Percentiles rank a stretch among this genome's conserved stretches.
Conservation (phyloP, 2,329 filamentous ascomycete genomes). For the Colletotrichum ledebouriae region DNA sequence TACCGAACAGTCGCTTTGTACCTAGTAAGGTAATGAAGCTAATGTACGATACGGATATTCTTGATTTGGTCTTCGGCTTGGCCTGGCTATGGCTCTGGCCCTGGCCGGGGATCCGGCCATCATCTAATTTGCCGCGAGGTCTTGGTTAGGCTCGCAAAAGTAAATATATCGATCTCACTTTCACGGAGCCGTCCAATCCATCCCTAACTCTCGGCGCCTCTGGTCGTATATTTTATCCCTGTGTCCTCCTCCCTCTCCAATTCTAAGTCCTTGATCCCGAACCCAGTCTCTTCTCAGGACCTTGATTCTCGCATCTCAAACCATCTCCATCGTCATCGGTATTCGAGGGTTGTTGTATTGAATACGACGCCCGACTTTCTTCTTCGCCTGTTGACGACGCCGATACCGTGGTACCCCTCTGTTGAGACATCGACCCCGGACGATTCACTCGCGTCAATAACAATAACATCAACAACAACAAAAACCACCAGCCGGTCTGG, state of each 20-base stretch:
- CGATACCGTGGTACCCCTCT: neutral
- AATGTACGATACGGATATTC: neutral
- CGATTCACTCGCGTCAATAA: constrained; percentile 13
- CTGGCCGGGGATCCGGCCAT: constrained; percentile 9
- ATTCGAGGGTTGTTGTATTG: constrained; percentile 39
- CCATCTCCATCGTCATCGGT: constrained; percentile 33
- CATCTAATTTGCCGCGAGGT: neutral
- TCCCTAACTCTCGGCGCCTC: constrained; percentile 36
- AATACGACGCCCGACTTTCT: constrained; percentile 32
- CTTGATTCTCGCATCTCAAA: constrained; percentile 25
- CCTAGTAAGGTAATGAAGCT: neutral
- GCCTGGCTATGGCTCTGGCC: constrained; percentile 14
- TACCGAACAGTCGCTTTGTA: too few relatives aligned
- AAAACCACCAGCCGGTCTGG: constrained; percentile 34
- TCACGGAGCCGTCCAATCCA: constrained; percentile 23
- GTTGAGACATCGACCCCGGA: constrained; percentile 18
- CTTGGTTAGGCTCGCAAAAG: constrained; percentile 36
- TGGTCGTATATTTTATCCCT: constrained; percentile 40
- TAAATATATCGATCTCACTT: constrained; percentile 41
- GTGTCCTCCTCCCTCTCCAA: constrained; percentile 33
- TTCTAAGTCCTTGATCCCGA: constrained; percentile 16
- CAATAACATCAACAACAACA: neutral
- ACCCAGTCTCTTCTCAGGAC: constrained; percentile 11
- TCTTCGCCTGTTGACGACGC: constrained; percentile 8
- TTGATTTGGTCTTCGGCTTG: constrained; percentile 10